Conservation (phyloP, 2,329 filamentous ascomycete genomes). For the Xylaria sp. region DNA sequence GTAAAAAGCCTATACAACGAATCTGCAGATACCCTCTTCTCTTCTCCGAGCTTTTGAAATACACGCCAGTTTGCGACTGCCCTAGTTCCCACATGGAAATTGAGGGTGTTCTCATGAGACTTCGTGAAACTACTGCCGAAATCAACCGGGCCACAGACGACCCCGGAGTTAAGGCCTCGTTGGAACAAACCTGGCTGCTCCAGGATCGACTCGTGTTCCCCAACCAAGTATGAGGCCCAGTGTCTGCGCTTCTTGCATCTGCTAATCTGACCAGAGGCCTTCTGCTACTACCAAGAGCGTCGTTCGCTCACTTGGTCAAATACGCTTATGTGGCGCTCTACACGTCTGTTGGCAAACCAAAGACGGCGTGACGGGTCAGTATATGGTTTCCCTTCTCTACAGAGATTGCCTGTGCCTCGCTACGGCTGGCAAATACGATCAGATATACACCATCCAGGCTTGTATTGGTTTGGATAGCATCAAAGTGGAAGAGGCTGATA, state of each 20-base stretch:
- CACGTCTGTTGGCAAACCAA: slow-evolving; percentile 81
- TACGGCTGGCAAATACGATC: slow-evolving; percentile 65
- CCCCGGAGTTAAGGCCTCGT: slow-evolving; percentile 67
- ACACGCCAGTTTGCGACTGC: slow-evolving; percentile 84
- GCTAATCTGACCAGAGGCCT: slow-evolving; percentile 48
- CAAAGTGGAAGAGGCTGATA: slow-evolving; percentile 74
- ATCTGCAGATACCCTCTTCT: slow-evolving; percentile 90
- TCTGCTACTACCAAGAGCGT: slow-evolving; percentile 63
- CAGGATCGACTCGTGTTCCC: slow-evolving; percentile 81
- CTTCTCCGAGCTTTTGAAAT: slow-evolving; percentile 80
- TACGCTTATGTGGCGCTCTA: slow-evolving; percentile 81
- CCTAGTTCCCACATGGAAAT: slow-evolving; percentile 82
- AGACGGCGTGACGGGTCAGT: slow-evolving; percentile 72
- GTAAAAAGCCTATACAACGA: slow-evolving; percentile 79
- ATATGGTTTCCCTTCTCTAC: slow-evolving; percentile 87
- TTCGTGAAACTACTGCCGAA: slow-evolving; percentile 76
- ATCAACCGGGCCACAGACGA: slow-evolving; percentile 88
- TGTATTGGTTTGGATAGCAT: slow-evolving; percentile 71
- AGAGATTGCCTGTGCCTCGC: slow-evolving; percentile 79
- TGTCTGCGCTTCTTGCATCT: background rate
- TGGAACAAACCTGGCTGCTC: slow-evolving; percentile 84
- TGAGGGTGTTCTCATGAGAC: slow-evolving; percentile 70
- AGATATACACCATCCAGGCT: slow-evolving; percentile 74
- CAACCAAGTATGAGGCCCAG: slow-evolving; percentile 61
- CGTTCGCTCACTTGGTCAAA: slow-evolving; percentile 81